phyloP scores from a whole-genome alignment of 345 rosid species.

The Boechera stricta region DNA sequence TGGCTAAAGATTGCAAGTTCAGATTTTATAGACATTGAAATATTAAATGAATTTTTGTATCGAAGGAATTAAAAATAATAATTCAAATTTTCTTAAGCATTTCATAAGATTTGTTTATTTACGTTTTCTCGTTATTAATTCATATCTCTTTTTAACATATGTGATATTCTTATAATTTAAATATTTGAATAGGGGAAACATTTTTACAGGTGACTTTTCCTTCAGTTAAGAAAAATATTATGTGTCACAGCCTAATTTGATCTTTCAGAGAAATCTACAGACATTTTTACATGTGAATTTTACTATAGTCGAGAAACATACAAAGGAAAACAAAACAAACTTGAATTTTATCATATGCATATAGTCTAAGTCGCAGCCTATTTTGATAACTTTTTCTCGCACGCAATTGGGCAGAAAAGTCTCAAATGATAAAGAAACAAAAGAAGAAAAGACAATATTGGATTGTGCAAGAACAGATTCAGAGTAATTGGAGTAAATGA shows the following conservation, averaged over 20 bases:
- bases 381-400: neutral
- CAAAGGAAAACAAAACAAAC: neutral
- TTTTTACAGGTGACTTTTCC: neutral
- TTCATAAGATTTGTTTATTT: neutral
- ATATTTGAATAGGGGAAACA: neutral
- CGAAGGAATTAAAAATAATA: neutral
- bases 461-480: slow-evolving; percentile 2
- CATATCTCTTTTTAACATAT: neutral
- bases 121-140: neutral
- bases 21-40: neutral
- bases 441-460: slow-evolving; percentile 24
- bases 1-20: slow-evolving; percentile 43
- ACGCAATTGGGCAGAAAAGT: slow-evolving; percentile 23
- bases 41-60: neutral
- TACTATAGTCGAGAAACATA: neutral
- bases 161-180: neutral
- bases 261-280: neutral
- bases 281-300: too few species aligned
- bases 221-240: neutral
- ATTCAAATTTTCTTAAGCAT: neutral
- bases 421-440: neutral
- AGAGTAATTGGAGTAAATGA: neutral
- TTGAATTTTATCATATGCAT: neutral
- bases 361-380: neutral
- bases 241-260: neutral